Evolutionary conservation across 2,329 filamentous ascomycete genomes (phyloP), one percentile per base, ranked within the genome.

Genomic region (Pseudocercospora ulei): DNA sequence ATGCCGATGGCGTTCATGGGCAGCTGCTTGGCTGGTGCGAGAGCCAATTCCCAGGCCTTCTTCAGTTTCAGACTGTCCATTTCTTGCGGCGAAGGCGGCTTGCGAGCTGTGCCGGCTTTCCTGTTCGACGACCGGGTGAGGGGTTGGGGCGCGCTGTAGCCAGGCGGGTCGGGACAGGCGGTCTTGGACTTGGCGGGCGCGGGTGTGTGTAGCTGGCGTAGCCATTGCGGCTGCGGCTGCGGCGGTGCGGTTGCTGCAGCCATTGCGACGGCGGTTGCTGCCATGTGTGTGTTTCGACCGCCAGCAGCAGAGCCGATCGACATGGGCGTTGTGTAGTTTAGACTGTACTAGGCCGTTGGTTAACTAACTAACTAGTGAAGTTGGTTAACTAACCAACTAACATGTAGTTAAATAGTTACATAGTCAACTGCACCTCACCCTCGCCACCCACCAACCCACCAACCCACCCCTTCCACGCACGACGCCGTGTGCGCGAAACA

Each of bases 1-100:
- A 96, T 96, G 79, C 95, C 95, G 62, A 98, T 88, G 48, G 80
- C 87, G 41, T 92, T 96, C 90, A 98, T 98, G 42, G 90, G 90
- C 30, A 98, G 71, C 60, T 81, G 79, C 69, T 98, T 98, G 47
- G 90, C 80, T 0, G 90, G 90, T 2, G 81, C 88, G 31, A 98
- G 76, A 26, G 90, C 88, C 28, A 98, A 75, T 64, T 98, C 90
- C 90, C 90, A 98, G 0, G 90, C 90, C 64, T 98, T 98, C 67
- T 98, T 98, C 55, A 98, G 69, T 70, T 96, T 96, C 48, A 98
- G 71, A 13, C 81, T 86, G 62, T 96, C 88, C 72, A 87, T 95
- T 65, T 96, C 87, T 55, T 82, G 82, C 50, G 79, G 64, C 1
- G 81, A 80, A 19, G 81, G 80, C 44, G 79, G 69, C 55, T 80